These are phyloP conservation scores for Russula emetica DNA, from an alignment of 768 basidiomycete species.

Conservation along the genomic window DNA sequence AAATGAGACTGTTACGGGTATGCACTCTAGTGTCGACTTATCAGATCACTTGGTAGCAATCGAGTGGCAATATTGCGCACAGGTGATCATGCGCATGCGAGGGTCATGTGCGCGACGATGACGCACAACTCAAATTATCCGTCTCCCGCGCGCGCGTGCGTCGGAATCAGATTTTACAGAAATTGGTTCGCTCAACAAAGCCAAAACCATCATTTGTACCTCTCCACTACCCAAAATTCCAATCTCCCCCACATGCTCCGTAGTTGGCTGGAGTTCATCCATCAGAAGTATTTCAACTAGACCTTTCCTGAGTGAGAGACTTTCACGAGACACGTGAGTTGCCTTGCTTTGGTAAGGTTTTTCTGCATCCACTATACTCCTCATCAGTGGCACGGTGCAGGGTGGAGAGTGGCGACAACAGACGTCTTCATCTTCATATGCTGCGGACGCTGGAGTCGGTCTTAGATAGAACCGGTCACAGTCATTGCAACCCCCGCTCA, in stretches of 20 bases:
- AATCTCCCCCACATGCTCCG: not conserved
- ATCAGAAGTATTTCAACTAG: not conserved
- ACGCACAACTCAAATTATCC: constrained; percentile 11
- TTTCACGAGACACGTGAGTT: not conserved
- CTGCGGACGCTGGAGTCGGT: not conserved
- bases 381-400: no score
- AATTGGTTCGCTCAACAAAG: not conserved
- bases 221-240: not conserved
- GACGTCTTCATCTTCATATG: not conserved
- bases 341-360: not conserved
- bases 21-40: not conserved
- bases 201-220: not conserved
- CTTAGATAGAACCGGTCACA: not conserved
- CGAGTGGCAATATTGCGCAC: not conserved
- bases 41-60: not conserved
- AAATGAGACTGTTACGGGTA: not conserved
- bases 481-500: not conserved
- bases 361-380: no score
- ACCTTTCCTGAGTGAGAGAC: not conserved
- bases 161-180: no score
- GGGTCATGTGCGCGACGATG: not conserved
- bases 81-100: constrained; percentile 12
- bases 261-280: not conserved
- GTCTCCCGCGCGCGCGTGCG: constrained; percentile 4
- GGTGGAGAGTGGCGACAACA: not conserved